These are phyloP conservation scores for Gautieria morchelliformis DNA, from an alignment of 768 basidiomycete species.

Conservation along the genomic window DNA sequence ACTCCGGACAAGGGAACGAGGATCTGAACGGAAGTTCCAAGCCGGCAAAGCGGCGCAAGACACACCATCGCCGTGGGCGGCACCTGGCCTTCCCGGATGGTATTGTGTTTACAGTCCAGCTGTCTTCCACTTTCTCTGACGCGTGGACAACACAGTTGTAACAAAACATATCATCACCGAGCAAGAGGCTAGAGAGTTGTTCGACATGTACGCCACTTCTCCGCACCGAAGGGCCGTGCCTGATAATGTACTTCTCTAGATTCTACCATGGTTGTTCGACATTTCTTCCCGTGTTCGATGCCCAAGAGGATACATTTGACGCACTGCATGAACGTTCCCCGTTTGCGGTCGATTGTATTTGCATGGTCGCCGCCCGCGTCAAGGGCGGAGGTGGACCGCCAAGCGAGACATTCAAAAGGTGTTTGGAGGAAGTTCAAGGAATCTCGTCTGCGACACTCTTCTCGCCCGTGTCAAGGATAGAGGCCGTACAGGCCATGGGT, in stretches of 20 bases:
- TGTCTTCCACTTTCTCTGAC: slow-evolving; percentile 1
- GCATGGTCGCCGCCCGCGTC: slow-evolving; percentile 87
- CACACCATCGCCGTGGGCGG: slow-evolving; percentile 48
- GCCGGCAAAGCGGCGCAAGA: slow-evolving; percentile 65
- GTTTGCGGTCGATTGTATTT: slow-evolving; percentile 86
- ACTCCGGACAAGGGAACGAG: slow-evolving; percentile 8
- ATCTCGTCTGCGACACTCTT: slow-evolving; percentile 85
- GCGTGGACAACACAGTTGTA: slow-evolving; percentile 44
- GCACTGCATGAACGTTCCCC: slow-evolving; percentile 82
- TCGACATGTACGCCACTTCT: slow-evolving; percentile 55
- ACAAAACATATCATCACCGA: slow-evolving; percentile 76
- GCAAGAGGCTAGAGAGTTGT: slow-evolving; percentile 75
- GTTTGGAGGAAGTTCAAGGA: slow-evolving; percentile 75
- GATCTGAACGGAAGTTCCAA: slow-evolving; percentile 38
- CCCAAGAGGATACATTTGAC: slow-evolving; percentile 74
- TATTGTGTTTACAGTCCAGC: slow-evolving; percentile 20
- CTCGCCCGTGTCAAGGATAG: slow-evolving; percentile 71
- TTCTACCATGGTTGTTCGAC: slow-evolving; percentile 92
- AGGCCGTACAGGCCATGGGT: slow-evolving; percentile 95
- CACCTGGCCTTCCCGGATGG: slow-evolving; percentile 71
- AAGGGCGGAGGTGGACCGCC: slow-evolving; percentile 79
- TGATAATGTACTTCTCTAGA: slow-evolving; percentile 29
- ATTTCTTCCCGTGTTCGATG: slow-evolving; percentile 84
- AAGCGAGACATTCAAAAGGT: slow-evolving; percentile 64
- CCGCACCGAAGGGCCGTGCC: background rate